Evolutionary conservation across 345 rosid genomes (phyloP).

Genomic region (Erucastrum elatum): DNA sequence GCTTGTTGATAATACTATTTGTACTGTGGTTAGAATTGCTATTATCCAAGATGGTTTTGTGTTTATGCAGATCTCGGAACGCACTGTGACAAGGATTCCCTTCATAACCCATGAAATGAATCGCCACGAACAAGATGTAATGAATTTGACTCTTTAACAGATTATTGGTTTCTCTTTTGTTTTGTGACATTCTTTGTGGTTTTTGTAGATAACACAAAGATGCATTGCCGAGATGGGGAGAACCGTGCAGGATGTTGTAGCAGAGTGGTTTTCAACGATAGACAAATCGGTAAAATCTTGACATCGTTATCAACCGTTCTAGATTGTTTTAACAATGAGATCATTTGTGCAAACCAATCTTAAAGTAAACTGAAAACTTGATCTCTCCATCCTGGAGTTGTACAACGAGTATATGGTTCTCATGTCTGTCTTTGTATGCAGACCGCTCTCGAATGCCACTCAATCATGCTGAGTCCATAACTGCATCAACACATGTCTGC

Average conservation of each 20-base stretch:
- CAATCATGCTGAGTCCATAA: constrained; percentile 78
- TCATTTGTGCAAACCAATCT: not conserved
- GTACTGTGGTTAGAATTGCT: not conserved
- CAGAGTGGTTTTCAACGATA: constrained; percentile 68
- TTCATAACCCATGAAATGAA: constrained; percentile 69
- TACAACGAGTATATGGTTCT: not conserved
- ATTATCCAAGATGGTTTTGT: not conserved
- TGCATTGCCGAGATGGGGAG: constrained; percentile 61
- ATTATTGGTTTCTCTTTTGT: not conserved
- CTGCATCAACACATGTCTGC: constrained; percentile 53
- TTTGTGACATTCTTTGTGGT: constrained; percentile 23
- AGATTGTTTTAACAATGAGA: not conserved
- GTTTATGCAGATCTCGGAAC: constrained; percentile 59
- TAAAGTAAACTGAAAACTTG: not conserved
- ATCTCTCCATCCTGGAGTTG: not conserved
- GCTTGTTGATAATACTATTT: not conserved
- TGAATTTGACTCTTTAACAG: constrained; percentile 12
- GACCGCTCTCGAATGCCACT: constrained; percentile 76
- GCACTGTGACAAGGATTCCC: constrained; percentile 61
- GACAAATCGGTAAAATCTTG: constrained; percentile 62
- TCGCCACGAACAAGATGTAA: constrained; percentile 84
- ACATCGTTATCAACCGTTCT: too few relatives aligned
- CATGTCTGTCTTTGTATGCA: constrained; percentile 30
- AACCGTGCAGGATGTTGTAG: constrained; percentile 63
- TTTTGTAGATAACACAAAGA: constrained; percentile 68